These are phyloP conservation scores for Colletotrichum sp. DNA, from an alignment of 2,329 filamentous ascomycete species.

Conservation along the genomic window DNA sequence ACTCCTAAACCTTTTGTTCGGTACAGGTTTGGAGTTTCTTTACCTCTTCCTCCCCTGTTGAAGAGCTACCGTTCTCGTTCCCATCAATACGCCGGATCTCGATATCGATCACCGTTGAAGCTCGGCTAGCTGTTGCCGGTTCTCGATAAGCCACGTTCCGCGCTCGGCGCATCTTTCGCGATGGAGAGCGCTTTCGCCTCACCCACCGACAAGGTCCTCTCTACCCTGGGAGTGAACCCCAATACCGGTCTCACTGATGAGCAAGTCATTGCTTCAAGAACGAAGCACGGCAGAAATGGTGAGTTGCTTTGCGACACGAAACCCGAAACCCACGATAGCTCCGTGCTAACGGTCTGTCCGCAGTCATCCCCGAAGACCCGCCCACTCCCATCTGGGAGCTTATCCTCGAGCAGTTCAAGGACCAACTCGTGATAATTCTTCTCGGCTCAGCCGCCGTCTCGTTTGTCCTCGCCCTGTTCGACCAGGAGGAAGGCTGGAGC, in stretches of 20 bases:
- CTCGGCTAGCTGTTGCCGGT: slow-evolving; percentile 11
- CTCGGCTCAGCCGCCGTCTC: slow-evolving; percentile 92
- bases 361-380: slow-evolving; percentile 80
- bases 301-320: slow-evolving; percentile 31
- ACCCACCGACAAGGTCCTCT: slow-evolving; percentile 63
- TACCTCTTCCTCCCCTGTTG: background rate
- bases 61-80: background rate
- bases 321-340: background rate
- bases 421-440: slow-evolving; percentile 95
- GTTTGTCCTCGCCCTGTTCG: slow-evolving; percentile 90
- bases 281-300: slow-evolving; percentile 72
- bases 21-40: background rate
- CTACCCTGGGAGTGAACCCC: slow-evolving; percentile 61
- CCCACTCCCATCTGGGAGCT: slow-evolving; percentile 96
- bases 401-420: slow-evolving; percentile 98
- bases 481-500: slow-evolving; percentile 92
- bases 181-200: slow-evolving; percentile 71
- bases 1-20: background rate
- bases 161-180: slow-evolving; percentile 22
- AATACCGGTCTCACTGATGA: slow-evolving; percentile 60
- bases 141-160: slow-evolving; percentile 13
- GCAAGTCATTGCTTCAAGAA: slow-evolving; percentile 60
- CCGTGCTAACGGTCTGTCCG: slow-evolving; percentile 17
- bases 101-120: background rate
- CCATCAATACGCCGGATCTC: background rate